Evolutionary conservation across 2,329 filamentous ascomycete species (phyloP), one percentile per base, ranked within the genome.

Genomic region (Intubia oerlemansii): DNA sequence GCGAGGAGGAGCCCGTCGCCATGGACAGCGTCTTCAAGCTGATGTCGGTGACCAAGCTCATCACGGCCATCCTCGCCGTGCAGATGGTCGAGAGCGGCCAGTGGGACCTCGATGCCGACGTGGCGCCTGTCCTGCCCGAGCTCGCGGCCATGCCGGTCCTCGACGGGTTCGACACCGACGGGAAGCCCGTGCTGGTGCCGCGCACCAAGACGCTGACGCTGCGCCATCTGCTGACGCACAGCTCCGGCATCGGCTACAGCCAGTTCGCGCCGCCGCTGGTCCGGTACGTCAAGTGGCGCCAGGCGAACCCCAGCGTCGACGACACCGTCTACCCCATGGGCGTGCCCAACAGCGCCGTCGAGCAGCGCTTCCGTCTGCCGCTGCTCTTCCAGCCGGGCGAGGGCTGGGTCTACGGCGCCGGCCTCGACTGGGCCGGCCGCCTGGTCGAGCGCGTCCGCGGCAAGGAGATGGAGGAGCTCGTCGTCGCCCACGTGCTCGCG

Each of bases 41-140:
- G 17, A 46, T 47, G 16, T 52, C 50, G 19, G 44, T 49, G 38
- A 46, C 48, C 24, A 54, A 54, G 37, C 45, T 66, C 10, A 30
- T 61, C 15, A 56, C 60, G 2, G 47, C 50, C 17, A 47, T 64
- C 27, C 48, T 53, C 4, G 47, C 48, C 4, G 40, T 64, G 21
- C 56, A 61, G 34, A 45, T 55, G 17, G 52, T 64, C 22, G 58
- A 65, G 24, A 44, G 47, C 5, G 54, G 54, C 3, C 41, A 53
- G 7, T 38, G 62, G 7, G 43, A 38, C 4, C 44, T 65, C 0
- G 54, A 60, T 22, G 53, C 54, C 9, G 56, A 63, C 37, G 42
- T 64, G 0, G 41, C 32, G 2, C 18, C 30, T 1, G 12, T 31
- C 22, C 36, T 41, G 27, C 37, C 39, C 13, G 39, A 39, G 25